Base-by-base conservation (phyloP, 129 eudicot genomes). In the Deinandra increscens region DNA sequence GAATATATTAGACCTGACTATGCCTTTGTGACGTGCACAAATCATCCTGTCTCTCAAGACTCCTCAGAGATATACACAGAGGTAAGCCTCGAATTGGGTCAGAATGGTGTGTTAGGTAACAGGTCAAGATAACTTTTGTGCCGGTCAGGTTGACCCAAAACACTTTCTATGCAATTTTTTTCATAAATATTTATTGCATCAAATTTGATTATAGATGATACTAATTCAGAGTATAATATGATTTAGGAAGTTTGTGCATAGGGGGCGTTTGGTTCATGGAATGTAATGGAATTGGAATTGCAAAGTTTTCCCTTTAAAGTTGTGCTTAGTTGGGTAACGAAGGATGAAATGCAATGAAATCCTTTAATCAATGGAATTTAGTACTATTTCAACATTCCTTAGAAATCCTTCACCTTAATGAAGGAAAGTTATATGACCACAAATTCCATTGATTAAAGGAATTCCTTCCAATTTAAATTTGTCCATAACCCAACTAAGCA, bases 1-100 rank as follows among this genome's bases (percentile, higher is more conserved):
- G 87, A 83, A 83, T 68, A 66, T 39, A 71, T 83, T 63, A 76
- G 68, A 37, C 74, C 87, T 53, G 84, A 83, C 75, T 83, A 83
- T 67, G 79, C 87, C 49, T 83, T 75, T 67, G 79, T 83, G 13
- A 75, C 82, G 0, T 81, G 75, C 87, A 83, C 87, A 49, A 71
- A 72, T 46, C 82, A 83, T 79, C 87, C 87, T 39, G 65, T 79
- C 22, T 74, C 86, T 51, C 81, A 42, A 34, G 87, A 83, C 69
- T 56, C 79, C 29, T 70, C 81, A 14, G 74, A 79, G 81, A 79
- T 83, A 60, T 79, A 83, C 65, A 75, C 84, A 42, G 87, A 83
- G 84, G 87, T 79, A 71, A 64, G 60, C 33, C 23, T 55, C 44
- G 2, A 42, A 13, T 50, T 2, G 18, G 64, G 19, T 58, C 18